phyloP scores from a whole-genome alignment of 305 asterid genomes.

The Nicotiana rustica region DNA sequence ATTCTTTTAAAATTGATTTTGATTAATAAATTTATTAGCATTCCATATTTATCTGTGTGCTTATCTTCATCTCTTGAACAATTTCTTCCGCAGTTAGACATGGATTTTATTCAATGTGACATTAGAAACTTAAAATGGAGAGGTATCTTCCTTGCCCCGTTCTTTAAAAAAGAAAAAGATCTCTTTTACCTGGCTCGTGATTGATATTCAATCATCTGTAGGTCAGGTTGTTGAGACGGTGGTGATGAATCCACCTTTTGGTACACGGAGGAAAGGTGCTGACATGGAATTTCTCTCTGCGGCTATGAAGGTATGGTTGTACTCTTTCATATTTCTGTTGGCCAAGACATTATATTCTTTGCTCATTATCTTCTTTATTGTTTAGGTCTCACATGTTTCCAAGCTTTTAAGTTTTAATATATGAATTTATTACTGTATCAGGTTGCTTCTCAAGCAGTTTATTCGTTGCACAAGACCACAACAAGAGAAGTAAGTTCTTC shows the following conservation, averaged over 20 bases:
- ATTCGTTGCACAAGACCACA: slow-evolving; percentile 92
- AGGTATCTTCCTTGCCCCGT: slow-evolving; percentile 54
- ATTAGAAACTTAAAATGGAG: slow-evolving; percentile 62
- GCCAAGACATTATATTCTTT: neutral
- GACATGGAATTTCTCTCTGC: slow-evolving; percentile 85
- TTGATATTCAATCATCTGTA: slow-evolving; percentile 43
- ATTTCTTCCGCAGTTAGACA: slow-evolving; percentile 61
- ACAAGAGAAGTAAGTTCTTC: slow-evolving; percentile 81
- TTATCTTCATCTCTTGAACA: slow-evolving; percentile 21
- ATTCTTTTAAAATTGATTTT: neutral
- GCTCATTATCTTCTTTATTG: neutral
- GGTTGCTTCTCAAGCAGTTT: slow-evolving; percentile 93
- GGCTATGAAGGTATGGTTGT: slow-evolving; percentile 69
- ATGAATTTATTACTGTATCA: slow-evolving; percentile 41
- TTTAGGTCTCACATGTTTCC: neutral
- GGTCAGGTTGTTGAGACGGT: slow-evolving; percentile 74
- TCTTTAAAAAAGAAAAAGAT: neutral
- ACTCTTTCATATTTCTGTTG: neutral
- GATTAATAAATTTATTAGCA: slow-evolving; percentile 14
- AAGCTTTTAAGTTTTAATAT: neutral
- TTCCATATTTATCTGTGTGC: neutral
- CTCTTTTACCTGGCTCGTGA: neutral
- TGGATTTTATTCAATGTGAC: slow-evolving; percentile 79
- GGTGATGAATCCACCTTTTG: slow-evolving; percentile 98
- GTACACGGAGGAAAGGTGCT: slow-evolving; percentile 96